Base-by-base conservation (phyloP, 306 rosid species). In the Argentina anserina region DNA sequence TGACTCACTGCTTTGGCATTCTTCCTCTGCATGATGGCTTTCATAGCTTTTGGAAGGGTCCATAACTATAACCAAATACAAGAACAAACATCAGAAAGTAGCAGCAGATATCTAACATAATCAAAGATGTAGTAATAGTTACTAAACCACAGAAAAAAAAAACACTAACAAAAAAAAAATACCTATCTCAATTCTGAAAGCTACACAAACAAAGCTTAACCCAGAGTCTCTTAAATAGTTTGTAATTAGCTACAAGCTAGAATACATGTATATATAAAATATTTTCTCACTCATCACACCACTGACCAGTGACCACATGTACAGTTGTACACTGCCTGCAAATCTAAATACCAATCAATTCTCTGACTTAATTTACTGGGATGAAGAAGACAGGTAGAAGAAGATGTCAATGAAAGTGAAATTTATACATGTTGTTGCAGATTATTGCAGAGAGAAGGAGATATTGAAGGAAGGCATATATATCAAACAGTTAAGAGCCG, bases 1-100 rank as follows among this genome's bases (percentile, higher is more conserved):
- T 45, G 99, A 94, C 75, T 94, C 99, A 80, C 91, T 89, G 85
- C 99, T 94, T 62, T 88, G 86, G 73, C 95, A 91, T 80, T 94
- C 99, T 70, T 94, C 98, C 53, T 70, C 84, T 61, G 66, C 23
- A 33, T 33, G 41, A n/a, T 63, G 46, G 9, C 55, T 86, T 81
- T 88, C 96, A 31, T 72, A 45, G 49, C 62, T 68, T 72, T 91
- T 71, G 72, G 87, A 78, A 75, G 69, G 67, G 43, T 94, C 94
- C 97, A 94, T 93, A 74, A 34, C 82, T 47, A 53, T 3, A 33
- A n/a, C 42, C 67, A 61, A 17, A 25, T 70, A 37, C 49, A 45
- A 79, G 15, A 46, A 50, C 26, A 36, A 6, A 12, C 58, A 69
- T 29, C 40, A 73, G 47, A 21, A 21, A 63, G 26, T 55, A 26